Base-by-base conservation (phyloP, 2,329 filamentous ascomycete genomes). In the Chlorencoelia australis region DNA sequence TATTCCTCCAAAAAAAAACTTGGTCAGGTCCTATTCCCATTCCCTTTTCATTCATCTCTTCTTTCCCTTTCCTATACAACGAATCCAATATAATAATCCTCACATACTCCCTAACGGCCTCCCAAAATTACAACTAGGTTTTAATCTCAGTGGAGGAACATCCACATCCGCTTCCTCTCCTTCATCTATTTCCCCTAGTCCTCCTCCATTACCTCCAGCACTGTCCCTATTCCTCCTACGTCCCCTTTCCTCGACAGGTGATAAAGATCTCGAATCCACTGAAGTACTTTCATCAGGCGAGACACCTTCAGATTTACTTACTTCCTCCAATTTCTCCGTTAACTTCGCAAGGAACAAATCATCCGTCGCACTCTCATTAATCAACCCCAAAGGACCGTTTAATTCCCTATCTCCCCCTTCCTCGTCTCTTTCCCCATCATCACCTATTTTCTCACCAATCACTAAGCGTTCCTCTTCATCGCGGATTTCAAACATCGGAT, bases 71-170 rank as follows among this genome's bases (percentile, higher is more conserved):
- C n/a, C n/a, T n/a, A n/a, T n/a, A n/a, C n/a, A n/a, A n/a, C n/a
- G n/a, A n/a, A n/a, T n/a, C n/a, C n/a, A n/a, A n/a, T n/a, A n/a
- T n/a, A n/a, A n/a, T n/a, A n/a, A n/a, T n/a, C n/a, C n/a, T 40
- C 31, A 44, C 10, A 43, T 38, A 18, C 36, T 32, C 3, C 50
- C 50, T 27, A 53, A 38, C 10, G 50, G 50, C 28, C 26, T 43
- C 10, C 50, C 50, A 41, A 53, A 53, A 37, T 53, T 53, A 22
- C 42, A 28, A 33, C 40, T 51, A 4, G 44, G 37, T 32, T 51
- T 52, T 20, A 53, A n/a, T 29, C 43, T 44, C n/a, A 53, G 33
- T 10, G 22, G 26, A 2, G 46, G 47, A 2, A 40, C 39, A 18
- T 47, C 47, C 24, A 46, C 49, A 13, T 40, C 40, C n/a, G 38